Conservation (phyloP, 257 asterid genomes). For the Solanum appendiculatum region DNA sequence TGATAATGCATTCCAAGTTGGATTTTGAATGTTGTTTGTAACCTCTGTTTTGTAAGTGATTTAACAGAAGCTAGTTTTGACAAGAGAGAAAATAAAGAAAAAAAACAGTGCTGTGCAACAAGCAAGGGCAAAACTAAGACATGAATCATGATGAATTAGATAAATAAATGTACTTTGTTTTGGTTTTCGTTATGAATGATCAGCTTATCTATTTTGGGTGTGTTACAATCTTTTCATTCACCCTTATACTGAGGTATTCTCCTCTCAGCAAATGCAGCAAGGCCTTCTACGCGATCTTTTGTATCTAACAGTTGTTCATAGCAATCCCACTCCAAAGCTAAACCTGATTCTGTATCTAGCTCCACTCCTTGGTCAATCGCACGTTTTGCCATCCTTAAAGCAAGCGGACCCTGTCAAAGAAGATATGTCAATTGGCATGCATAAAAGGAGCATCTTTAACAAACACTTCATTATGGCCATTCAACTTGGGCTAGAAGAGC, state of each 20-base stretch:
- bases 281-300: conserved; percentile 82
- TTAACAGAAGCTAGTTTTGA: background rate
- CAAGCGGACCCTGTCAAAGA: conserved; percentile 72
- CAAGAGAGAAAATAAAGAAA: background rate
- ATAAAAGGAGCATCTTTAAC: background rate
- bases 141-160: background rate
- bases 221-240: conserved; percentile 23
- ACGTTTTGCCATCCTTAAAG: conserved; percentile 77
- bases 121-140: background rate
- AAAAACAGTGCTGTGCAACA: background rate
- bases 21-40: background rate
- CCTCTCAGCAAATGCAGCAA: conserved; percentile 84
- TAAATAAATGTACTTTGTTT: background rate
- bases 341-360: conserved; percentile 39
- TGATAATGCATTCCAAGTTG: background rate
- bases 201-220: background rate
- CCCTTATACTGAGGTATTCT: conserved; percentile 73
- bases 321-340: conserved; percentile 77
- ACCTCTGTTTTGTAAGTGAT: background rate
- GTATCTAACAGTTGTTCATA: conserved; percentile 57
- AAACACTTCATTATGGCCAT: background rate
- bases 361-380: conserved; percentile 75
- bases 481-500: background rate
- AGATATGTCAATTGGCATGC: background rate
- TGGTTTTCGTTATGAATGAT: background rate